Evolutionary conservation across 1,139 yeast species (phyloP), one percentile per base, ranked within the genome.

Genomic region (Yamadazyma diddensiae): DNA sequence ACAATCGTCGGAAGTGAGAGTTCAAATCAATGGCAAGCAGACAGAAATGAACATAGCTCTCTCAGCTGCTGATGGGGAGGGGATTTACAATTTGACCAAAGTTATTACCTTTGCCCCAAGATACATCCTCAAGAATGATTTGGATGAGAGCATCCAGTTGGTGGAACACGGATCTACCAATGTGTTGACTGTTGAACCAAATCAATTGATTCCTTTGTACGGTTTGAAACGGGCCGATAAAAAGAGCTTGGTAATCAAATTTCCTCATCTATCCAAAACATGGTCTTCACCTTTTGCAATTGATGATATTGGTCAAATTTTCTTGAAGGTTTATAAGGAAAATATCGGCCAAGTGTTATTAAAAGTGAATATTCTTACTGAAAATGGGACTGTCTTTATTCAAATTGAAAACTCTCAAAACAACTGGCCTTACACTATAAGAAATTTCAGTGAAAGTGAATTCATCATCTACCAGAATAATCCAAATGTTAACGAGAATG

Each of bases 271-370:
- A 1, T 67, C 73, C 5, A 68, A 80, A 3, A 68, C 73, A 24
- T 88, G 96, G 95, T 83, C 97, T 1, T 81, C 97, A 0, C 94
- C 97, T 1, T 88, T 92, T 54, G 71, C 74, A 17, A 76, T 92
- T 42, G 79, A 82, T 36, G 94, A 90, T 50, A 73, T 88, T 34
- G 98, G 98, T 5, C 82, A 85, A 37, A 63, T 84, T 0, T 84
- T 74, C 50, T 65, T 92, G 43, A 84, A 92, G 46, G 74, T 87
- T 3, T 67, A 72, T 39, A 78, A 77, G 38, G 77, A 73, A 19
- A 73, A 73, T 22, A 62, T 71, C 15, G 88, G 88, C 2, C 94
- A 85, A 45, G 64, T 75, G 11, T 63, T 94, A 32, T 57, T 88
- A 20, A 81, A 83, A 50, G 73, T 87, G 18, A 90, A 84, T 35